Conservation (phyloP, 2,329 filamentous ascomycete species). For the Sphaerostilbella broomeana region DNA sequence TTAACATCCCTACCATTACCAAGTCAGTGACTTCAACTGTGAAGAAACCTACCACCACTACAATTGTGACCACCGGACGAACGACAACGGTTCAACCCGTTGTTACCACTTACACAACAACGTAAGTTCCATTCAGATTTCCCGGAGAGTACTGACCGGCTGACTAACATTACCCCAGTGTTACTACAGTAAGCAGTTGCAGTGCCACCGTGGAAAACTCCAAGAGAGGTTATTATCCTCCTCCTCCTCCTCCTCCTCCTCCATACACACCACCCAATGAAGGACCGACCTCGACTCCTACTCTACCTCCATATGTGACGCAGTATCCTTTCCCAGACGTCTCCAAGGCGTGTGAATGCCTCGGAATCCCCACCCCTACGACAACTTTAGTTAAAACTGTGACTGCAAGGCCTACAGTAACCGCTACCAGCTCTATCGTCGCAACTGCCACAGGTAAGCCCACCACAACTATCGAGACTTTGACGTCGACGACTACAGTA, state of each 20-base stretch:
- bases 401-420: not conserved
- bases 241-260: not conserved
- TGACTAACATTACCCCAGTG: not conserved
- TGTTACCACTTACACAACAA: not conserved
- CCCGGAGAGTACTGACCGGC: no score
- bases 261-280: not conserved
- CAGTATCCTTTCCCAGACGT: not conserved
- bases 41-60: not conserved
- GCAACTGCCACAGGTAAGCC: not conserved
- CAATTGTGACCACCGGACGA: not conserved
- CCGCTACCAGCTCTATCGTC: not conserved
- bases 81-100: not conserved
- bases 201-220: not conserved
- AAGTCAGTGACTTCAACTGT: not conserved
- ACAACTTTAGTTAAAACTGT: not conserved
- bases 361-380: conserved; percentile 2
- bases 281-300: not conserved
- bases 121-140: no score
- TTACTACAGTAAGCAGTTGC: not conserved
- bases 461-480: not conserved
- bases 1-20: not conserved
- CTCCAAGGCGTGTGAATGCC: conserved; percentile 3
- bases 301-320: not conserved
- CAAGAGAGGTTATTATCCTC: not conserved
- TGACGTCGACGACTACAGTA: not conserved